Base-by-base conservation (phyloP, 768 basidiomycete genomes). In the Pleurotus giganteus region DNA sequence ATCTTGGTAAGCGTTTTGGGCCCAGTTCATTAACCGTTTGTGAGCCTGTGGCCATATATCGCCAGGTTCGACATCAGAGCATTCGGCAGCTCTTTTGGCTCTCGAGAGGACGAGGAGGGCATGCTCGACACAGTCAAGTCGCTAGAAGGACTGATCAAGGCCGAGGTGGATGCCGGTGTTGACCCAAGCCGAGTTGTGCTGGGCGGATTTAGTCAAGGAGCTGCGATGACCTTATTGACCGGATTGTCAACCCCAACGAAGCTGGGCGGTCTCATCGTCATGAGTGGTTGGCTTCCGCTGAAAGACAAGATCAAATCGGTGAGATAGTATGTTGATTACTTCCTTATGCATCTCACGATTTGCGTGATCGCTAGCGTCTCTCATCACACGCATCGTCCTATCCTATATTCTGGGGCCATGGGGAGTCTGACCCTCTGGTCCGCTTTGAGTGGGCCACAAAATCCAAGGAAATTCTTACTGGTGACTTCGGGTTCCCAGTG, bases 1-100 rank as follows among this genome's bases (percentile, higher is more conserved):
- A n/a, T 80, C 84, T 29, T 92, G 90, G 89, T 87, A 63, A 55
- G 71, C 17, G 9, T 4, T 32, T 47, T 3, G 19, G 15, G 54
- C 54, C 23, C 21, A 11, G 29, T 9, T 19, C 27, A 13, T 12
- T 37, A 8, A 4, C 6, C 3, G 9, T 3, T n/a, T 6, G 36
- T 27, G 19, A 2, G 5, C 13, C 19, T 2, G 3, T 9, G 21
- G 6, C 32, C 37, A 3, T 11, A 1, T 45, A 11, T 26, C 23
- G 9, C 2, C 24, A 51, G 49, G 49, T 51, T 51, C 27, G 49
- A 51, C 11, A 51, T 51, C n/a, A 19, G n/a, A n/a, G 31, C 27
- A 2, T 51, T 51, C 6, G 49, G 49, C 13, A 34, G 31, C 6
- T 17, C 29, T 7, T 51, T 51, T 28, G 28, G 57, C 36, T 42